Conservation (phyloP, 169 alveolate genomes). For the Theileria annulata region DNA sequence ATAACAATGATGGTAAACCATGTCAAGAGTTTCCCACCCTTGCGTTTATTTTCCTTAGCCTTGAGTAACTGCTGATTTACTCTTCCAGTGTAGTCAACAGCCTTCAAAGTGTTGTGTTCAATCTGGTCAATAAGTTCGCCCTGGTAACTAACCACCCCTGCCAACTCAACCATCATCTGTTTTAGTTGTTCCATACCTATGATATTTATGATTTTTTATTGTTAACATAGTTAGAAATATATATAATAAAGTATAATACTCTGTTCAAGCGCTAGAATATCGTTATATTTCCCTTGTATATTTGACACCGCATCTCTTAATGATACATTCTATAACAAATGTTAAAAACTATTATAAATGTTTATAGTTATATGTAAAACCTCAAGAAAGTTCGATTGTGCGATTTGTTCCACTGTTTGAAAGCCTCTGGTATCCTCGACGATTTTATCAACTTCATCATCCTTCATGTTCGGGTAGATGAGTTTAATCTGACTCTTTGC, state of each 20-base stretch:
- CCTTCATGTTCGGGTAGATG: conserved; percentile 54
- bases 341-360: neutral
- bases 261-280: conserved; percentile 79
- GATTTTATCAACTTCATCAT: conserved; percentile 36
- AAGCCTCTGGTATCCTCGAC: conserved; percentile 27
- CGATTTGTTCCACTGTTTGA: conserved; percentile 46
- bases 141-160: conserved; percentile 80
- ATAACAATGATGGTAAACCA: conserved; percentile 64
- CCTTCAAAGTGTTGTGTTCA: conserved; percentile 72
- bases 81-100: conserved; percentile 78
- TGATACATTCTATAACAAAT: conserved; percentile 24
- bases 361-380: neutral
- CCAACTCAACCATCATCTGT: conserved; percentile 83
- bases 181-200: conserved; percentile 80
- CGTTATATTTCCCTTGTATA: conserved; percentile 83
- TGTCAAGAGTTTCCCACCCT: conserved; percentile 60
- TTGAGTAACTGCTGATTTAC: conserved; percentile 68
- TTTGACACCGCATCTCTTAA: conserved; percentile 79
- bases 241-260: conserved; percentile 41
- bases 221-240: neutral
- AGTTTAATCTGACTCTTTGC: conserved; percentile 62
- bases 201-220: neutral
- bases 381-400: conserved; percentile 50
- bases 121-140: conserved; percentile 85
- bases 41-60: conserved; percentile 61